phyloP scores from a whole-genome alignment of 371 early-diverging fungal genomes.

The Rhizopus delemar region DNA sequence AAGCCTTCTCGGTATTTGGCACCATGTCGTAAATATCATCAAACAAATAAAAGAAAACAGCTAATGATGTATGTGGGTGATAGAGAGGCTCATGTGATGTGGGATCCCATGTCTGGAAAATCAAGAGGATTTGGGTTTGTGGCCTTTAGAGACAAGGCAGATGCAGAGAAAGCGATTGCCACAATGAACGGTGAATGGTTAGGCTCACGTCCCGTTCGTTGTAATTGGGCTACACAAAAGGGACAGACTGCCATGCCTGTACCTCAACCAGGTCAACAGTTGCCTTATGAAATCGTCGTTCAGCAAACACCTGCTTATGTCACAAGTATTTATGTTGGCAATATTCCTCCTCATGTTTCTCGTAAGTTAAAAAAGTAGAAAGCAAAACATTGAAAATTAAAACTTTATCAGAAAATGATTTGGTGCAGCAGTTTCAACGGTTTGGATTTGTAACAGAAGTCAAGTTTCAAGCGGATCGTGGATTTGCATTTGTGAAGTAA shows the following conservation, averaged over 20 bases:
- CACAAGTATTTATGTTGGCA: constrained; percentile 88
- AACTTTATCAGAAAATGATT: constrained; percentile 15
- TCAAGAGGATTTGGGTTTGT: constrained; percentile 84
- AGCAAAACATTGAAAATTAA: background rate
- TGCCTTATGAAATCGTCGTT: constrained; percentile 71
- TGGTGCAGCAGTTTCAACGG: constrained; percentile 60
- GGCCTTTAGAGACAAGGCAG: constrained; percentile 77
- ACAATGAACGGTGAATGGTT: constrained; percentile 87
- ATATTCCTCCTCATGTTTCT: constrained; percentile 62
- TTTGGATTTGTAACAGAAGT: constrained; percentile 80
- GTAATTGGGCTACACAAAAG: constrained; percentile 75
- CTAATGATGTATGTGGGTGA: constrained; percentile 33
- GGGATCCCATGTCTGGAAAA: constrained; percentile 78
- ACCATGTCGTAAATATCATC: constrained; percentile 59
- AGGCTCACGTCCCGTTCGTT: constrained; percentile 63
- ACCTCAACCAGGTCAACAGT: constrained; percentile 55
- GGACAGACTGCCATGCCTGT: constrained; percentile 54
- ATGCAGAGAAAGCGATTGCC: constrained; percentile 78
- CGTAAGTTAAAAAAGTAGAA: constrained; percentile 19
- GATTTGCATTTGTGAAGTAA: constrained; percentile 82
- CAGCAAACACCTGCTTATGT: constrained; percentile 79
- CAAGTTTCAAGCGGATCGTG: constrained; percentile 84
- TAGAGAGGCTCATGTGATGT: constrained; percentile 67
- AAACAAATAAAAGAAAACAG: constrained; percentile 4
- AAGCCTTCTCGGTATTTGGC: constrained; percentile 67